Percentiles rank a stretch among this genome's conserved stretches.
These are phyloP conservation scores for Hypoxylon sp. DNA, from an alignment of 2,329 filamentous ascomycete genomes.

Conservation along the genomic window DNA sequence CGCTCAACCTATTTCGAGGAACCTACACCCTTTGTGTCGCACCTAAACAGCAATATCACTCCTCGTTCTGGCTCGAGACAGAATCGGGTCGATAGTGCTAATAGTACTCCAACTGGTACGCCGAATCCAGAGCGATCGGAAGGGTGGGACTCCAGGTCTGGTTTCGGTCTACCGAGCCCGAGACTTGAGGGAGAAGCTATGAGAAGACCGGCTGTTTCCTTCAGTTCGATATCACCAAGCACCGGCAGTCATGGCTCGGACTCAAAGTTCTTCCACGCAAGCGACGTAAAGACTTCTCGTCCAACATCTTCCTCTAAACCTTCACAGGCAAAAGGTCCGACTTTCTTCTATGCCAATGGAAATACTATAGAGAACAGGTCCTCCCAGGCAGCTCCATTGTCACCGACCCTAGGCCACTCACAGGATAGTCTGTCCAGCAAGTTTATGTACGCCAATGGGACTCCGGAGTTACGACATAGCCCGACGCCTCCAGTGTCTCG, in stretches of 20 bases:
- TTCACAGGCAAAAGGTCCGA: constrained; percentile 58
- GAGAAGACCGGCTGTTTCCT: constrained; percentile 57
- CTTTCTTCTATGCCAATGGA: constrained; percentile 72
- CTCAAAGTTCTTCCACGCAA: constrained; percentile 93
- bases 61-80: constrained; percentile 83
- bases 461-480: constrained; percentile 62
- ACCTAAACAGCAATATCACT: constrained; percentile 79
- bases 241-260: constrained; percentile 55
- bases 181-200: constrained; percentile 52
- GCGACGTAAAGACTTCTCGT: constrained; percentile 73
- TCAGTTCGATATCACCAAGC: constrained; percentile 59
- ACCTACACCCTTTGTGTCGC: constrained; percentile 68
- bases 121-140: constrained; percentile 65
- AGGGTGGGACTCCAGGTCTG: constrained; percentile 59
- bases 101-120: constrained; percentile 75
- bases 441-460: constrained; percentile 83
- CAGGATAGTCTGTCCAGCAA: constrained; percentile 67
- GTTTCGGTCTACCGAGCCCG: constrained; percentile 56
- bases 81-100: constrained; percentile 77
- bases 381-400: constrained; percentile 54
- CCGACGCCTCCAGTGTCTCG: constrained; percentile 57
- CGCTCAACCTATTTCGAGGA: constrained; percentile 61
- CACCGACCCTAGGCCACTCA: constrained; percentile 54
- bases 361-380: constrained; percentile 59
- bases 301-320: constrained; percentile 51